Evolutionary conservation across 1,139 yeast genomes (phyloP), one percentile per base, ranked within the genome.

Genomic region (Hemisphaericaspora subhashii): DNA sequence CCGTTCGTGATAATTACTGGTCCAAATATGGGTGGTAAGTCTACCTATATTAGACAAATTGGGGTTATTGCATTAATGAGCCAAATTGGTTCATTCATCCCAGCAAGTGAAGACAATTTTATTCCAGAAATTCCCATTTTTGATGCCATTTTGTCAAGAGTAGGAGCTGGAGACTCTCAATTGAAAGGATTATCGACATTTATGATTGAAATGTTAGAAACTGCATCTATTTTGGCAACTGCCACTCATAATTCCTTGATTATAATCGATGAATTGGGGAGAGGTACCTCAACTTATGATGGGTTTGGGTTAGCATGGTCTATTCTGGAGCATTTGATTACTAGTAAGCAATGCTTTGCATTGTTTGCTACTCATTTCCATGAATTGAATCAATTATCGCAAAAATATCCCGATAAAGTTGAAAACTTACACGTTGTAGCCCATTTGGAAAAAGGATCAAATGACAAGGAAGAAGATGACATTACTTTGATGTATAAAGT

Each of bases 281-380:
- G 98, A 54, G 98, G 98, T 24, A 92, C 98, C 0, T 84, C 95
- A 31, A 92, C 98, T 0, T 92, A 90, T 59, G 98, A 92, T 63
- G 98, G 98, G 0, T 92, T 92, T 68, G 98, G 98, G 0, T 72
- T 92, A 31, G 98, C 98, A 0, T 92, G 96, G 95, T 83, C 97
- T 0, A 92, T 92, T 42, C 86, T 94, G 51, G 96, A 89, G 55
- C 83, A 85, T 57, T 81, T 92, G 44, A 83, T 92, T 2, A 71
- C 70, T 23, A 69, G 81, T 42, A 77, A 86, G 42, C 74, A 77
- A 37, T 84, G 96, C 47, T 89, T 88, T 60, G 79, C 95, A 0
- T 59, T 92, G 44, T 92, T 92, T 72, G 98, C 98, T 0, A 92
- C 98, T 0, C 98, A 92, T 68, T 92, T 92, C 73, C 98, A 92